phyloP scores from a whole-genome alignment of 768 basidiomycete species.

The Sporobolomyces phaffii region DNA sequence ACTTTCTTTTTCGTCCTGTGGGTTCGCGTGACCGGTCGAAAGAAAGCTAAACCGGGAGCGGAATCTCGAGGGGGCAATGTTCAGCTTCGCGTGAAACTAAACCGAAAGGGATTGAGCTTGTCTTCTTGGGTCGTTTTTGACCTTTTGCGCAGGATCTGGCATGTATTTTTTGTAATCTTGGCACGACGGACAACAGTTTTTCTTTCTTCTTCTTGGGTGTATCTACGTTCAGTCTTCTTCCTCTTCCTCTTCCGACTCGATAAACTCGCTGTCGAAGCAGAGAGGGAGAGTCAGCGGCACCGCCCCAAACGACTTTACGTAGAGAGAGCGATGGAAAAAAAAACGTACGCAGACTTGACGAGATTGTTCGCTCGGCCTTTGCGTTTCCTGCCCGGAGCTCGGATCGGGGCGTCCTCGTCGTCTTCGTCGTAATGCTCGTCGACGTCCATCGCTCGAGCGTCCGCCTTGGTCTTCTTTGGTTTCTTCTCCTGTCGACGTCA shows the following conservation, averaged over 20 bases:
- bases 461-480: constrained; percentile 48
- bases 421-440: constrained; percentile 32
- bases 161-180: no score
- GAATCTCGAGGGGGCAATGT: no score
- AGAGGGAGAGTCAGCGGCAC: not conserved
- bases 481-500: constrained; percentile 1
- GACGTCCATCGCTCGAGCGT: constrained; percentile 16
- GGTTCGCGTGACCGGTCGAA: no score
- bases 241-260: constrained; percentile 32
- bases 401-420: constrained; percentile 26
- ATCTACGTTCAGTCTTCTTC: no score
- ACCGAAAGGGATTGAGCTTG: no score
- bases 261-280: constrained; percentile 13
- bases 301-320: not conserved
- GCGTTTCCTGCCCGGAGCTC: constrained; percentile 7
- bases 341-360: constrained; percentile 21
- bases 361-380: constrained; percentile 3
- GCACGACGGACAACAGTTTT: no score
- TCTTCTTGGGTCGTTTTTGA: no score
- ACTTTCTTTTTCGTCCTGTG: no score
- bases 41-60: no score
- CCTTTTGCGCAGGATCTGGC: no score
- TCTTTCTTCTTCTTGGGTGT: not conserved
- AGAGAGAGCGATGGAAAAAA: not conserved
- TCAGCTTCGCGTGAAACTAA: no score